Conservation (phyloP, 306 rosid species). For the Prunus davidiana region DNA sequence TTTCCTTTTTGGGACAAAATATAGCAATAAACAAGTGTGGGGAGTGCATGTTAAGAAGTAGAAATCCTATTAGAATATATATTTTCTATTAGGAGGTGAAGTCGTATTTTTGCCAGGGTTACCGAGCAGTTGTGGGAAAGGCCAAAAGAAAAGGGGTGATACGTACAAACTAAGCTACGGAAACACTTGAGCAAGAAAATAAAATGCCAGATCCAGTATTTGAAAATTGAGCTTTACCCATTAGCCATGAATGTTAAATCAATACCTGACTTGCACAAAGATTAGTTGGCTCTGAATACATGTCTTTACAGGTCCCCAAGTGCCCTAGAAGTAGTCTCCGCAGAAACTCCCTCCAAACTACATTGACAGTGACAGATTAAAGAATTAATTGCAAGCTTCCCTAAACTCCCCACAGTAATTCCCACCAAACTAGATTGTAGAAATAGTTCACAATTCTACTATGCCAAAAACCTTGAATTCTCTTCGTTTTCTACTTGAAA, state of each 20-base stretch:
- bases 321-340: slow-evolving; percentile 93
- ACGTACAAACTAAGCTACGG: background rate
- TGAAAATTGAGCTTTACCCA: background rate
- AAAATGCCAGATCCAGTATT: background rate
- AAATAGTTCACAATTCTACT: background rate
- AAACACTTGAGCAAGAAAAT: background rate
- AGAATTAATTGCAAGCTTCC: background rate
- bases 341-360: slow-evolving; percentile 82
- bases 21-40: no score
- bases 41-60: no score
- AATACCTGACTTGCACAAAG: slow-evolving; percentile 55
- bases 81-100: no score
- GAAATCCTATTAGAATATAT: no score
- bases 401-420: background rate
- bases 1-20: no score
- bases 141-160: no score
- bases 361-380: slow-evolving; percentile 11
- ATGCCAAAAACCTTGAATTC: background rate
- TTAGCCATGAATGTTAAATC: background rate
- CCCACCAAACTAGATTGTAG: no score
- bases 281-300: slow-evolving; percentile 74
- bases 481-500: background rate
- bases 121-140: no score
- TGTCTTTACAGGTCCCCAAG: slow-evolving; percentile 92
- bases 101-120: no score